Percentiles rank a stretch among this genome's conserved stretches.
phyloP scores from a whole-genome alignment of 176 grass and related monocot species.

The Oryza meyeriana region DNA sequence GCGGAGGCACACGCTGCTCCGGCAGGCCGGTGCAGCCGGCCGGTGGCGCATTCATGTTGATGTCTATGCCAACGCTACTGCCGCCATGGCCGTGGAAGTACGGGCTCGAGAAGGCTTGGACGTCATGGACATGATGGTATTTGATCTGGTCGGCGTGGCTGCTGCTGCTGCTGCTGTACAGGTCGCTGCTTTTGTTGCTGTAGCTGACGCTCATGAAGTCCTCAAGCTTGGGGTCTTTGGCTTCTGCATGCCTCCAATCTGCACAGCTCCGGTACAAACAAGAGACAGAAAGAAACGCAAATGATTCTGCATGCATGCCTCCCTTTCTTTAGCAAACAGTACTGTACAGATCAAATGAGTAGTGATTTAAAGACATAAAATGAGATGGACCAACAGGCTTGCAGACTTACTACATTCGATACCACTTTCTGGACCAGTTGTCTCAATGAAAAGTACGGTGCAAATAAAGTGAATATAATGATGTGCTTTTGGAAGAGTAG shows the following conservation, averaged over 20 bases:
- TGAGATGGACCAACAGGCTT: neutral
- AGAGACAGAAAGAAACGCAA: neutral
- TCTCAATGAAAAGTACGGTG: neutral
- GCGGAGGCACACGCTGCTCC: neutral
- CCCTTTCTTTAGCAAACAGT: neutral
- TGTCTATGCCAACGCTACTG: constrained; percentile 37
- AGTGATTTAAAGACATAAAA: neutral
- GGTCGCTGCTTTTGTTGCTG: constrained; percentile 27
- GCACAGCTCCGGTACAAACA: constrained; percentile 12
- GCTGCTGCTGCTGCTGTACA: constrained; percentile 27
- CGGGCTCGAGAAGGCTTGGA: constrained; percentile 24
- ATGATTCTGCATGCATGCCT: neutral
- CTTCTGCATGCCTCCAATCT: constrained; percentile 66
- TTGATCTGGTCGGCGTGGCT: constrained; percentile 16
- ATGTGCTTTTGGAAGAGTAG: neutral
- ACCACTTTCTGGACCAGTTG: neutral
- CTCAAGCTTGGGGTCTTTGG: constrained; percentile 71
- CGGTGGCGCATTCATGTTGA: constrained; percentile 71
- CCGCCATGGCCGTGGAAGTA: constrained; percentile 41
- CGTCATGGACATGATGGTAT: constrained; percentile 30
- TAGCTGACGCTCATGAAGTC: constrained; percentile 65
- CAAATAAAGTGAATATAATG: neutral
- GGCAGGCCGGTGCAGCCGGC: constrained; percentile 27
- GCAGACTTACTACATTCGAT: neutral
- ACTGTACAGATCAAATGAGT: neutral